Conservation (phyloP, 495 filamentous ascomycete genomes). For the Aspergillus biplanus region DNA sequence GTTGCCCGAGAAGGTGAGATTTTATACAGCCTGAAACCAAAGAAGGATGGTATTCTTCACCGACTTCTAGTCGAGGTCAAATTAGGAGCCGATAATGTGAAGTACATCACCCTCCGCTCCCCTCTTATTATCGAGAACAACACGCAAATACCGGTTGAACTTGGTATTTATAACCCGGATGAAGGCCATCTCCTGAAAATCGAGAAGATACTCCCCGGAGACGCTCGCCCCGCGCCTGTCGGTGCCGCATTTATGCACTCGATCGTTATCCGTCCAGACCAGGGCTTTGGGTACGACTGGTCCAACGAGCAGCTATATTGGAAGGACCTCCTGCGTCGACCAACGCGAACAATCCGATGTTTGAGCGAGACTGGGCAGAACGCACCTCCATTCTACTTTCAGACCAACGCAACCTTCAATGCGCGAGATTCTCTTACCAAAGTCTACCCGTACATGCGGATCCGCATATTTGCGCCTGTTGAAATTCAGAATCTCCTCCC, state of each 20-base stretch:
- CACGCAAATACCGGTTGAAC: conserved; percentile 92
- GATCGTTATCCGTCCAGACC: conserved; percentile 88
- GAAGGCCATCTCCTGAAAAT: conserved; percentile 94
- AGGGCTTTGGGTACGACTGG: conserved; percentile 96
- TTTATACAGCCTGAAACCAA: conserved; percentile 81
- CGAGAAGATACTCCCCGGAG: conserved; percentile 93
- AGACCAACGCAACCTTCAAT: conserved; percentile 83
- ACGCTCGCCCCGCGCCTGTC: conserved; percentile 87
- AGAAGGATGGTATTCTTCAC: conserved; percentile 82
- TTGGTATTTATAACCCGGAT: conserved; percentile 88
- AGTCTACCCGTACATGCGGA: conserved; percentile 90
- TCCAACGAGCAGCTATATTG: conserved; percentile 86
- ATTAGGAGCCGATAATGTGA: conserved; percentile 89
- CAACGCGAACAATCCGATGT: conserved; percentile 84
- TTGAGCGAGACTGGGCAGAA: conserved; percentile 78
- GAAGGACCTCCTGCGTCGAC: conserved; percentile 84
- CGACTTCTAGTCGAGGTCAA: conserved; percentile 90
- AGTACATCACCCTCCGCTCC: conserved; percentile 95
- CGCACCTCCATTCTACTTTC: conserved; percentile 90
- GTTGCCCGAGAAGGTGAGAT: conserved; percentile 93
- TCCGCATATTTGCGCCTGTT: conserved; percentile 87
- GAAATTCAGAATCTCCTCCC: conserved; percentile 94
- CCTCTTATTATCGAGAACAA: conserved; percentile 97
- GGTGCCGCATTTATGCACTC: conserved; percentile 91
- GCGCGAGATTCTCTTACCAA: conserved; percentile 77